Percentiles rank a stretch among this genome's conserved stretches.
Evolutionary conservation across 1,284 basidiomycete species (phyloP).

Genomic region (Ceratobasidium theobromae): DNA sequence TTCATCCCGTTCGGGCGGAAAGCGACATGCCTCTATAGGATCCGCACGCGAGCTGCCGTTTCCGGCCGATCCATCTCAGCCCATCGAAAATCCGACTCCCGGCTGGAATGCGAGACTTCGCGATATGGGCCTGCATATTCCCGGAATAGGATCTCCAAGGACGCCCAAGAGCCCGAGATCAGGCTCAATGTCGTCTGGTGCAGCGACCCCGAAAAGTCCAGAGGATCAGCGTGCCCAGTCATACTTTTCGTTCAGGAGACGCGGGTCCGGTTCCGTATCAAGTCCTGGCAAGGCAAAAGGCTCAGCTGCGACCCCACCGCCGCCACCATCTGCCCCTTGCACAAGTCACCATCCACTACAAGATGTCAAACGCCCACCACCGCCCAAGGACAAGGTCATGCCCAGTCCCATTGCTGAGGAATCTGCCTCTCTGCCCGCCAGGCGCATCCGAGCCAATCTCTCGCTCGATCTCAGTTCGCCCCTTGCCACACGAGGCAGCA

Average conservation of each 20-base stretch:
- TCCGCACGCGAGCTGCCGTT: conserved; percentile 20
- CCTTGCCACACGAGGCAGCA: conserved; percentile 4
- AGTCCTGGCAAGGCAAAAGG: conserved; percentile 1
- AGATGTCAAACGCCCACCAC: background rate
- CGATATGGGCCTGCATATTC: conserved; percentile 8
- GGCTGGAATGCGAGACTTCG: conserved; percentile 22
- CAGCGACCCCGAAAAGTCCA: conserved; percentile 8
- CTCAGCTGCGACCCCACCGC: background rate
- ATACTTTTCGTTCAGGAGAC: conserved; percentile 14
- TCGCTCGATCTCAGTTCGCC: conserved; percentile 11
- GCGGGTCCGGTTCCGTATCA: background rate
- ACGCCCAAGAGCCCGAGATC: conserved; percentile 9
- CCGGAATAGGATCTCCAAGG: background rate
- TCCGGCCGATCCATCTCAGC: background rate
- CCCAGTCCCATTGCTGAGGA: conserved; percentile 10
- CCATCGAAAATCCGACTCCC: background rate
- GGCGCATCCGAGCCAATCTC: conserved; percentile 7
- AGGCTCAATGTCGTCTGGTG: conserved; percentile 3
- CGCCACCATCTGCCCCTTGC: conserved; percentile 1
- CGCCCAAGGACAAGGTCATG: background rate
- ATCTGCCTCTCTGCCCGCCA: background rate
- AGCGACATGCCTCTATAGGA: conserved; percentile 24
- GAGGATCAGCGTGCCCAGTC: conserved; percentile 15
- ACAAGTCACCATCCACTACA: background rate
- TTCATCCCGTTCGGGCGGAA: conserved; percentile 17